Evolutionary conservation across 2,329 filamentous ascomycete genomes (phyloP).

Genomic region (Fusarium papillatum): DNA sequence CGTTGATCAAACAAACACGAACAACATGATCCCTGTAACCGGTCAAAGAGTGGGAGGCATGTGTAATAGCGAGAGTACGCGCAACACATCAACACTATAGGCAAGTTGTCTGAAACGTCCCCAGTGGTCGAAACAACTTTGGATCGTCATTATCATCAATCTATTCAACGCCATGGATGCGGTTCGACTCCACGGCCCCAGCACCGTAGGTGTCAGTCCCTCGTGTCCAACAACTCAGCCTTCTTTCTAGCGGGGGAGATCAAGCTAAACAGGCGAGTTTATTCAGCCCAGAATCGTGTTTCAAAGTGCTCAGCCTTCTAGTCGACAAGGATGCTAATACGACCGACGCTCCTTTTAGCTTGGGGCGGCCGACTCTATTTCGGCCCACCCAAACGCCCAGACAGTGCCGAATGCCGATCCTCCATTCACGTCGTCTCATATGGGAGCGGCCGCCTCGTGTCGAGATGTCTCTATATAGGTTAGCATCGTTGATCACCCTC

Average conservation of each 20-base stretch:
- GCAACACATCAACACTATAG: background rate
- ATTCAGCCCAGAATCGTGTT: constrained; percentile 1
- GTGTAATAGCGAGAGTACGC: background rate
- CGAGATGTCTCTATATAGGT: background rate
- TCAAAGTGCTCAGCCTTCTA: constrained; percentile 13
- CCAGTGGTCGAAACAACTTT: background rate
- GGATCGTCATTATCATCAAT: background rate
- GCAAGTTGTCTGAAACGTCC: constrained; percentile 7
- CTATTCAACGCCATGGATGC: constrained; percentile 9
- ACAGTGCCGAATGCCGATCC: constrained; percentile 8
- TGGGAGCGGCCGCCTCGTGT: constrained; percentile 8
- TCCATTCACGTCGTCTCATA: constrained; percentile 5
- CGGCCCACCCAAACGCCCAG: constrained; percentile 1
- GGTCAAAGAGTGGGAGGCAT: background rate
- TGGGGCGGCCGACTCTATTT: constrained; percentile 7
- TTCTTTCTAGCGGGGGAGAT: background rate
- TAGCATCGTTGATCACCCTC: background rate
- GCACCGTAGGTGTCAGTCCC: background rate
- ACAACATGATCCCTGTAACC: background rate
- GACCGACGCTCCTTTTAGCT: constrained; percentile 5
- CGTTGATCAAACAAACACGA: background rate
- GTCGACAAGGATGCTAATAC: background rate
- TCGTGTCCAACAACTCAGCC: constrained; percentile 12
- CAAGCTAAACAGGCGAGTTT: background rate
- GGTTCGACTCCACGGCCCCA: background rate